phyloP scores from a whole-genome alignment of 345 rosid species.

The Arabidopsis arenosa region DNA sequence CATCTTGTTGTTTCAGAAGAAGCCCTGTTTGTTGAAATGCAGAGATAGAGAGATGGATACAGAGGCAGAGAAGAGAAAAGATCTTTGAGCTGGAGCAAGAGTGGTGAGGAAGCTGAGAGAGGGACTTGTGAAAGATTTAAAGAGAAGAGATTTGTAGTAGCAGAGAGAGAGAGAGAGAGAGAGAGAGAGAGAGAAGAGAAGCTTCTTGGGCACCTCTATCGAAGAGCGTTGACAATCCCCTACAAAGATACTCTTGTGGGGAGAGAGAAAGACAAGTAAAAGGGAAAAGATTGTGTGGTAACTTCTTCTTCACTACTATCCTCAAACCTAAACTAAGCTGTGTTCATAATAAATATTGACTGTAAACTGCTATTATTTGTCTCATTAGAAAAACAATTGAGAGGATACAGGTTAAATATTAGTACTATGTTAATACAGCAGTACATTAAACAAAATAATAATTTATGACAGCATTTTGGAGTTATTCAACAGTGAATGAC shows the following conservation, averaged over 20 bases:
- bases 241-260: slow-evolving; percentile 40
- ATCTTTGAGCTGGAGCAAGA: neutral
- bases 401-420: no score
- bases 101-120: slow-evolving; percentile 30
- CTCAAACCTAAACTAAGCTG: neutral
- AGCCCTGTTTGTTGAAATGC: neutral
- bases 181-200: slow-evolving; percentile 58
- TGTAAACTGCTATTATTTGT: neutral
- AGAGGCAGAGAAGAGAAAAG: neutral
- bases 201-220: slow-evolving; percentile 60
- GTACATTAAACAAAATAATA: no score
- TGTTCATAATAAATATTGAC: neutral
- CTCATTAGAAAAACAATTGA: neutral
- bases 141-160: slow-evolving; percentile 41
- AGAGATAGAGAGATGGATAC: neutral
- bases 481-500: neutral
- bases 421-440: no score
- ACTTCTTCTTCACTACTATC: slow-evolving; percentile 23
- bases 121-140: slow-evolving; percentile 28
- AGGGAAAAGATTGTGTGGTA: slow-evolving; percentile 33
- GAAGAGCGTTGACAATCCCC: slow-evolving; percentile 67
- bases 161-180: slow-evolving; percentile 7
- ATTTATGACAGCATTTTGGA: neutral
- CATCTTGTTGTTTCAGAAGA: slow-evolving; percentile 25
- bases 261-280: slow-evolving; percentile 22